phyloP scores from a whole-genome alignment of 148 eudicot species.

The Polygonum maritimum region DNA sequence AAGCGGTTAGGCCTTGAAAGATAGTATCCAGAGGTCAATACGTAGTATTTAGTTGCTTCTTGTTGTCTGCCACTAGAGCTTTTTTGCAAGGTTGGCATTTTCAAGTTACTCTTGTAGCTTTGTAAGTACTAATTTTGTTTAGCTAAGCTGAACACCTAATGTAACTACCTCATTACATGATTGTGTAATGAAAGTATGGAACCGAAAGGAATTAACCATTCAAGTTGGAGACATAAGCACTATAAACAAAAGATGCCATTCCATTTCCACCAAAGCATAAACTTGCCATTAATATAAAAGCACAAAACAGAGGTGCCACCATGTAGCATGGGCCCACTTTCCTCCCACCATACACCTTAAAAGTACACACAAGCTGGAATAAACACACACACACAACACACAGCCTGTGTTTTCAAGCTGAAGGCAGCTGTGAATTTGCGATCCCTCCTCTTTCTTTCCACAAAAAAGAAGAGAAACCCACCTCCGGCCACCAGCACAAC shows the following conservation, averaged over 20 bases:
- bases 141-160: not conserved
- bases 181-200: no score
- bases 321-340: not conserved
- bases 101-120: not conserved
- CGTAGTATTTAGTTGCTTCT: not conserved
- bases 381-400: not conserved
- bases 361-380: not conserved
- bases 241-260: not conserved
- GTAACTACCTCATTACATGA: not conserved
- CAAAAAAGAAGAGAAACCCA: not conserved
- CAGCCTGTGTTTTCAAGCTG: not conserved
- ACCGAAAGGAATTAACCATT: not conserved
- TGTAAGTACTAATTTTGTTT: no score
- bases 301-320: not conserved
- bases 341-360: not conserved
- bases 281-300: not conserved
- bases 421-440: constrained; percentile 6
- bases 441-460: not conserved
- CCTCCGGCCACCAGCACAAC: not conserved
- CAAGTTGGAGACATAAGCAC: not conserved
- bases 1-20: no score
- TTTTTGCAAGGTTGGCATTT: not conserved
- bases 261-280: not conserved
- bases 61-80: not conserved
- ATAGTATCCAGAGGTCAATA: no score